Evolutionary conservation across 345 rosid genomes (phyloP).

Genomic region (Trapa incisa): DNA sequence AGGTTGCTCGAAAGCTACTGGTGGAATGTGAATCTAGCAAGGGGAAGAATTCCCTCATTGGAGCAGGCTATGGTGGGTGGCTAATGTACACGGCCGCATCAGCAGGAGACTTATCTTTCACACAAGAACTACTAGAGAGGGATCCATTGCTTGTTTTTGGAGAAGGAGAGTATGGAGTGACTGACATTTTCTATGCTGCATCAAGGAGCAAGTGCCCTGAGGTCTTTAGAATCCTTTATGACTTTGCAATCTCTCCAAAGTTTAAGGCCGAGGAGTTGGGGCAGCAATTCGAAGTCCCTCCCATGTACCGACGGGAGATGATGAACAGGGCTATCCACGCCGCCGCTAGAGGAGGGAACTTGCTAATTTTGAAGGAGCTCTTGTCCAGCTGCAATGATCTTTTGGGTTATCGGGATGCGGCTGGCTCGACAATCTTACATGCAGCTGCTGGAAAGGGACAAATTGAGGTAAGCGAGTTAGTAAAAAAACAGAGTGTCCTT

Average conservation of each 20-base stretch:
- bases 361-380: conserved; percentile 48
- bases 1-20: conserved; percentile 62
- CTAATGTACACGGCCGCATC: conserved; percentile 91
- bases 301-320: conserved; percentile 60
- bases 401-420: conserved; percentile 58
- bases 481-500: neutral
- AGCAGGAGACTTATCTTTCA: conserved; percentile 76
- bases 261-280: conserved; percentile 45
- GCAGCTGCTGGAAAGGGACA: conserved; percentile 93
- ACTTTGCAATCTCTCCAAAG: conserved; percentile 61
- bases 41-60: conserved; percentile 56
- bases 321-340: conserved; percentile 84
- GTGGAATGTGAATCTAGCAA: conserved; percentile 49
- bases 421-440: conserved; percentile 74
- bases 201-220: conserved; percentile 59
- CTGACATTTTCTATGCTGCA: conserved; percentile 80
- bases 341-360: conserved; percentile 88
- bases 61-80: conserved; percentile 87
- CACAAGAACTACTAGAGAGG: conserved; percentile 50
- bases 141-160: conserved; percentile 83
- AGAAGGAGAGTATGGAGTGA: conserved; percentile 93
- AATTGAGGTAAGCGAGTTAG: conserved; percentile 39
- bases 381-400: conserved; percentile 42
- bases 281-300: conserved; percentile 51
- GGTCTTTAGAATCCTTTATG: conserved; percentile 62